These are phyloP conservation scores for Austroboletus novae-zelandiae DNA, from an alignment of 1,284 basidiomycete genomes.

Conservation along the genomic window DNA sequence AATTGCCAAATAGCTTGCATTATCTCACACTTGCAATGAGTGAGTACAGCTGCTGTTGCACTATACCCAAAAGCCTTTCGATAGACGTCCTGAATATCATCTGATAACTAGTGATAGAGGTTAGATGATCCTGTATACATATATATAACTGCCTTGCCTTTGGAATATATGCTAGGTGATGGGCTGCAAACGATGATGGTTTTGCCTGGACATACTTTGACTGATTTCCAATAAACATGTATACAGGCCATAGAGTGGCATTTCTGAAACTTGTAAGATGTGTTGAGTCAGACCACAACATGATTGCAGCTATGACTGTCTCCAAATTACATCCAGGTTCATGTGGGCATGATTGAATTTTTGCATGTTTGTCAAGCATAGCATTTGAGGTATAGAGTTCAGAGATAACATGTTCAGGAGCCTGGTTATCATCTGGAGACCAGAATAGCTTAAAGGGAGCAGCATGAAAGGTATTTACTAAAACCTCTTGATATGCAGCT, in stretches of 20 bases:
- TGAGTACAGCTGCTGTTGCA: conserved; percentile 17
- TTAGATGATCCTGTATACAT: neutral
- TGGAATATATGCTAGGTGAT: conserved; percentile 35
- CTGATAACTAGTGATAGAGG: conserved; percentile 1
- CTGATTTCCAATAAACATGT: conserved; percentile 33
- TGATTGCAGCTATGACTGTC: conserved; percentile 25
- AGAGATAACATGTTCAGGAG: conserved; percentile 21
- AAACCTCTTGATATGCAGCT: too few species aligned
- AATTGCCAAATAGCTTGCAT: conserved; percentile 35
- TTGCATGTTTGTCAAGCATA: conserved; percentile 28
- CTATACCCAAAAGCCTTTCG: conserved; percentile 8
- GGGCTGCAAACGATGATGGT: conserved; percentile 21
- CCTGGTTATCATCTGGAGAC: conserved; percentile 2
- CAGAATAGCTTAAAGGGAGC: conserved; percentile 26
- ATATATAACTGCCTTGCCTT: conserved; percentile 14
- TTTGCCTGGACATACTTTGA: conserved; percentile 30
- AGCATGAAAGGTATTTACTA: too few species aligned
- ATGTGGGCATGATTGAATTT: conserved; percentile 5
- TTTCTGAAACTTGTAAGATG: conserved; percentile 34
- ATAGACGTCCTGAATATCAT: conserved; percentile 24
- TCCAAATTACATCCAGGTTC: conserved; percentile 18
- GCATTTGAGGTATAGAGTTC: conserved; percentile 35
- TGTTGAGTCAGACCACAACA: conserved; percentile 35
- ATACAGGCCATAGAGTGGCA: conserved; percentile 35
- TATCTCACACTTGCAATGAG: conserved; percentile 30